These are phyloP conservation scores for Cutaneotrichosporon spelunceum DNA, from an alignment of 1,284 basidiomycete genomes.

Conservation along the genomic window DNA sequence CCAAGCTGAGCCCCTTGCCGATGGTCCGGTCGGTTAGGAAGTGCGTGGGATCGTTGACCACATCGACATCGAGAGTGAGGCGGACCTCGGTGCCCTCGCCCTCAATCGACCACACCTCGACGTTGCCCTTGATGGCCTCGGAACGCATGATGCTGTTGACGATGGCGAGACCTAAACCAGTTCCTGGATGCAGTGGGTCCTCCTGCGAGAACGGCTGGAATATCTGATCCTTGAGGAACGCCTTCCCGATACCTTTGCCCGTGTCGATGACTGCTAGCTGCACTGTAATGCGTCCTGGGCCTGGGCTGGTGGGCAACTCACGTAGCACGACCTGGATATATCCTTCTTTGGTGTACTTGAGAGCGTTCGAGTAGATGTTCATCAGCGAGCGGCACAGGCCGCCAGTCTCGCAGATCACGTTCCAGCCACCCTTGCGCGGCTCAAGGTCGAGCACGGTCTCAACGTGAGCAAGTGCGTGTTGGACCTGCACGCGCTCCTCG, in stretches of 20 bases:
- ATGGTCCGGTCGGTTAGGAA: conserved; percentile 14
- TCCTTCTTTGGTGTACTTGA: conserved; percentile 89
- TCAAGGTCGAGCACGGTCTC: conserved; percentile 81
- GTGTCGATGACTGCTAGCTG: conserved; percentile 86
- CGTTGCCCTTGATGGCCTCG: conserved; percentile 77
- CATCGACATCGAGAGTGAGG: conserved; percentile 75
- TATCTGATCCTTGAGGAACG: conserved; percentile 87
- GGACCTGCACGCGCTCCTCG: conserved; percentile 51
- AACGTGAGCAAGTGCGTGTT: conserved; percentile 42
- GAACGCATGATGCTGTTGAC: conserved; percentile 82
- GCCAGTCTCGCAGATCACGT: conserved; percentile 82
- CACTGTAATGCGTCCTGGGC: conserved; percentile 64
- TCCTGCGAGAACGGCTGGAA: conserved; percentile 94
- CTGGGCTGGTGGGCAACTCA: conserved; percentile 62
- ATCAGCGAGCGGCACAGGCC: conserved; percentile 88
- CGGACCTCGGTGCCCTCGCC: conserved; percentile 90
- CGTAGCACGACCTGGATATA: conserved; percentile 82
- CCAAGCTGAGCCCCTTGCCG: conserved; percentile 58
- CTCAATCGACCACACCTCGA: conserved; percentile 60
- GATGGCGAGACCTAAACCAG: conserved; percentile 93
- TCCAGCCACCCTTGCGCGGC: conserved; percentile 67
- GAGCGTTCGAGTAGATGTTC: conserved; percentile 92
- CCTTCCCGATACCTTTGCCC: conserved; percentile 86
- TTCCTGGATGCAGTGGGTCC: conserved; percentile 70
- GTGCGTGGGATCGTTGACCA: conserved; percentile 28